Percentiles rank a stretch among this genome's conserved stretches.
phyloP scores from a whole-genome alignment of 257 asterid genomes.

The Nicotiana sylvestris region DNA sequence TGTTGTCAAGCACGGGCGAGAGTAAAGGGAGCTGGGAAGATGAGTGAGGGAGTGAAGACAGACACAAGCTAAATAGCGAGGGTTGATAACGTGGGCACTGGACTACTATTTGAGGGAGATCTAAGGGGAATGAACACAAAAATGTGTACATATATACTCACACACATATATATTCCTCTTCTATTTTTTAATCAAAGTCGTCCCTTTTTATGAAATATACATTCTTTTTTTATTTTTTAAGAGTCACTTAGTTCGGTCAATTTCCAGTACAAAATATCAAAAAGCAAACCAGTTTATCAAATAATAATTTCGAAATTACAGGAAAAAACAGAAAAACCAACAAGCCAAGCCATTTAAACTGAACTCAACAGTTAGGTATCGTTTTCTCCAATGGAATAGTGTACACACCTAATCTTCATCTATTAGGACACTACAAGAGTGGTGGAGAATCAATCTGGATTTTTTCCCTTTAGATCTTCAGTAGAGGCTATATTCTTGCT shows the following conservation, averaged over 20 bases:
- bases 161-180: neutral
- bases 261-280: too few species aligned
- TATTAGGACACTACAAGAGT: neutral
- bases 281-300: neutral
- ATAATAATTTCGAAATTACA: neutral
- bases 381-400: neutral
- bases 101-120: neutral
- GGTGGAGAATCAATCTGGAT: neutral
- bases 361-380: too few species aligned
- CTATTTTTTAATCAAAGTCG: neutral
- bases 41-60: neutral
- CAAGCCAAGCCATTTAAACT: neutral
- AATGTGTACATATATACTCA: neutral
- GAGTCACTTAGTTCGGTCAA: neutral
- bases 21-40: neutral
- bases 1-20: neutral
- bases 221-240: too few species aligned
- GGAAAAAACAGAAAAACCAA: neutral
- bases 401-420: neutral
- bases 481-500: too few species aligned
- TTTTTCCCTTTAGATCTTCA: too few species aligned
- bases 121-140: neutral
- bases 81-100: neutral
- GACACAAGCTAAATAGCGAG: neutral
- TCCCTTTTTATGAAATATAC: too few species aligned